Evolutionary conservation across 1,139 yeast species (phyloP).

Genomic region (Kurtzmaniella quercitrusa): DNA sequence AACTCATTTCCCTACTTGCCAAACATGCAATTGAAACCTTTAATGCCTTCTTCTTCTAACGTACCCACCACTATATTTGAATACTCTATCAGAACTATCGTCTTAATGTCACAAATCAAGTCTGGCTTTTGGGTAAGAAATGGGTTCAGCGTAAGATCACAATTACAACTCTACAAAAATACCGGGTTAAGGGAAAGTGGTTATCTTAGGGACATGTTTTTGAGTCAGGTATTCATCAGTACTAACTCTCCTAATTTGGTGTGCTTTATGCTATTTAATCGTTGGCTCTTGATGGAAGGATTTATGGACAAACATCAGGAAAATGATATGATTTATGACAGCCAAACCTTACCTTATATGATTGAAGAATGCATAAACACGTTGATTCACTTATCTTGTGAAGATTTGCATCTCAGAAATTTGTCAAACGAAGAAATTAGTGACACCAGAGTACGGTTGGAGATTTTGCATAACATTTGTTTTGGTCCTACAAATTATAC

Average conservation of each 20-base stretch:
- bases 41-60: neutral
- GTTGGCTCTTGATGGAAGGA: conserved; percentile 65
- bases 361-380: conserved; percentile 77
- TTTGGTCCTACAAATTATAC: conserved; percentile 72
- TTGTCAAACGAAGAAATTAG: conserved; percentile 47
- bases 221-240: conserved; percentile 64
- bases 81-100: conserved; percentile 71
- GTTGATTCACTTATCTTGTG: conserved; percentile 66
- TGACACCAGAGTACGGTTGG: conserved; percentile 53
- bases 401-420: conserved; percentile 57
- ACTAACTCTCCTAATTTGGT: conserved; percentile 55
- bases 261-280: conserved; percentile 54
- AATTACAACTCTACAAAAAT: conserved; percentile 73
- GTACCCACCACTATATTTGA: conserved; percentile 47
- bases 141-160: conserved; percentile 67
- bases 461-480: conserved; percentile 74
- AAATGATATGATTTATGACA: conserved; percentile 28
- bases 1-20: conserved; percentile 6
- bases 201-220: conserved; percentile 67
- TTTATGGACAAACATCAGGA: neutral
- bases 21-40: neutral
- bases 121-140: conserved; percentile 61
- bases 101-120: conserved; percentile 51
- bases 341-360: conserved; percentile 49
- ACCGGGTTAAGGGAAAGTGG: conserved; percentile 85